Evolutionary conservation across 2,329 filamentous ascomycete species (phyloP).

Genomic region (Ophiostoma sp.): DNA sequence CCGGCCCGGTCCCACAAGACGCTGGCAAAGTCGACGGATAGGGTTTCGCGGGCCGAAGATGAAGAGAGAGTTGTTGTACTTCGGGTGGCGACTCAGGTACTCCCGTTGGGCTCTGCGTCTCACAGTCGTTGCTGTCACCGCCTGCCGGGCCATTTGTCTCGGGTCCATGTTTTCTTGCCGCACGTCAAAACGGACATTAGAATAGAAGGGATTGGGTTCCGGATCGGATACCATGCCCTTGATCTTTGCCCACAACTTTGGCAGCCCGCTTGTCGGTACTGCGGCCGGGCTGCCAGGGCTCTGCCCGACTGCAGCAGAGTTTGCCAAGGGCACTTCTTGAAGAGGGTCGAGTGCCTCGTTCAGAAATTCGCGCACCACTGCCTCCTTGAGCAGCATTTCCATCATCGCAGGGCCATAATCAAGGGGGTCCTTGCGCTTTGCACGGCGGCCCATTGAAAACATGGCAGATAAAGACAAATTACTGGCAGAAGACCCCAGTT

Average conservation of each 20-base stretch:
- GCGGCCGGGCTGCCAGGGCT: background rate
- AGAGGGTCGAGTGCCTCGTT: conserved; percentile 60
- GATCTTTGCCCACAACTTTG: conserved; percentile 53
- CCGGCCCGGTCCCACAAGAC: conserved; percentile 83
- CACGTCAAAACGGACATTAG: conserved; percentile 62
- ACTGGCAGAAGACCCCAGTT: conserved; percentile 65
- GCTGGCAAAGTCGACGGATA: conserved; percentile 77
- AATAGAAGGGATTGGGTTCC: conserved; percentile 94
- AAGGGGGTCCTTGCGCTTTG: conserved; percentile 68
- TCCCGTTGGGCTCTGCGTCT: conserved; percentile 85
- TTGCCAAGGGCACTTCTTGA: conserved; percentile 31
- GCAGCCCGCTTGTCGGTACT: background rate
- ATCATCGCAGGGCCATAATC: conserved; percentile 88
- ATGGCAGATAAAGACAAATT: conserved; percentile 73
- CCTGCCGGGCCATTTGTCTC: conserved; percentile 81
- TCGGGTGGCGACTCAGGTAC: conserved; percentile 79
- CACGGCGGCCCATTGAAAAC: conserved; percentile 57
- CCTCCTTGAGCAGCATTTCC: conserved; percentile 95
- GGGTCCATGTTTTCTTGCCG: conserved; percentile 77
- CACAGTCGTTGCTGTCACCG: conserved; percentile 74
- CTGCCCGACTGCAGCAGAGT: background rate
- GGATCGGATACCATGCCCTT: conserved; percentile 52
- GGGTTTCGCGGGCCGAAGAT: conserved; percentile 75
- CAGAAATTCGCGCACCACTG: conserved; percentile 89
- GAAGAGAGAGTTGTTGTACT: conserved; percentile 88